Evolutionary conservation across 192 early-diverging fungal genomes (phyloP).

Genomic region (Dimargaris xerosporica): DNA sequence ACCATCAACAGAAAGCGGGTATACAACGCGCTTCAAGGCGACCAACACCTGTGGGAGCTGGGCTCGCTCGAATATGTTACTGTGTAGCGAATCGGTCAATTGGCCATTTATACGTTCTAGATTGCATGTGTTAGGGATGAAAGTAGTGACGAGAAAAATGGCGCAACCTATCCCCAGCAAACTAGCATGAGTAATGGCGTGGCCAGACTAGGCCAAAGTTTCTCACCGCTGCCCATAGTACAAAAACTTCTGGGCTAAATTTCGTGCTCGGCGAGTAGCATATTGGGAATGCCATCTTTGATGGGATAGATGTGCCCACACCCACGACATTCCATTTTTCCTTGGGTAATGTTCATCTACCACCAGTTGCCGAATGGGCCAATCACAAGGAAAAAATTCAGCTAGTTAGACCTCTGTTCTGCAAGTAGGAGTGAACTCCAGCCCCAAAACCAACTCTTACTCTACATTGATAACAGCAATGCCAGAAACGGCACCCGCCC

Average conservation of each 20-base stretch:
- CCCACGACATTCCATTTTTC: conserved; percentile 80
- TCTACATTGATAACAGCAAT: not conserved
- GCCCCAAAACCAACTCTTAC: not conserved
- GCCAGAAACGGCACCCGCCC: not conserved
- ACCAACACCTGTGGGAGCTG: too few species aligned
- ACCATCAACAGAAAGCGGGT: too few species aligned
- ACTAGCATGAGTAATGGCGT: too few species aligned
- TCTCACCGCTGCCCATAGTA: too few species aligned
- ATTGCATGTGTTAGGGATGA: too few species aligned
- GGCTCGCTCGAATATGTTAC: too few species aligned
- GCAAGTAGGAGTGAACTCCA: not conserved
- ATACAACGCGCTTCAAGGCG: too few species aligned
- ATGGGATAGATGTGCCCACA: conserved; percentile 85
- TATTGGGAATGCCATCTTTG: conserved; percentile 86
- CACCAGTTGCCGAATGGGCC: not conserved
- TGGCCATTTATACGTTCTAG: too few species aligned
- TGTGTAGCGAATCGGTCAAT: too few species aligned
- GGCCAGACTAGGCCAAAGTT: too few species aligned
- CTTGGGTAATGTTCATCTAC: conserved; percentile 73
- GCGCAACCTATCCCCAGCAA: too few species aligned
- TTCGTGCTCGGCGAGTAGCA: conserved; percentile 72
- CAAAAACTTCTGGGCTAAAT: conserved; percentile 25
- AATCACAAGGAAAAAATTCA: not conserved
- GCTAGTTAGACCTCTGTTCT: not conserved
- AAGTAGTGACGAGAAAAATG: too few species aligned